phyloP scores from a whole-genome alignment of 106 monocot genomes.

The Ottelia alismoides region DNA sequence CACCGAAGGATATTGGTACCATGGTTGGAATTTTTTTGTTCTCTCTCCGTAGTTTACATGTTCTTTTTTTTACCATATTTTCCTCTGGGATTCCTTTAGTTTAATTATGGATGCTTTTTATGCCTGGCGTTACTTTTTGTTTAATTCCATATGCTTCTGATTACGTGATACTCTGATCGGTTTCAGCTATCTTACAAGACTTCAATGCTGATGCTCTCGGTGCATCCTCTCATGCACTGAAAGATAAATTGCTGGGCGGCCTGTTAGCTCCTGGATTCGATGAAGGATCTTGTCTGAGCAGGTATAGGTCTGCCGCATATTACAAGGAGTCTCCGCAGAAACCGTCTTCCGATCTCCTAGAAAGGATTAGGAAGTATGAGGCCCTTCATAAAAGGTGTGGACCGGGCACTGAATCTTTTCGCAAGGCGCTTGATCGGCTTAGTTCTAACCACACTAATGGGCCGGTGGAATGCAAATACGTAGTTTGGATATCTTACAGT shows the following conservation, averaged over 20 bases:
- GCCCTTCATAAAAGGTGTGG: conserved; percentile 58
- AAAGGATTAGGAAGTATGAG: conserved; percentile 53
- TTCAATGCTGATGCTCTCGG: no score
- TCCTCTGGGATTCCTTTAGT: no score
- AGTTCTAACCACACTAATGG: conserved; percentile 18
- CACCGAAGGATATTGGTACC: no score
- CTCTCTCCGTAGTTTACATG: no score
- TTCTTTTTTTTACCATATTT: no score
- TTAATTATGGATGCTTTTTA: no score
- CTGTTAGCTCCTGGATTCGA: conserved; percentile 48
- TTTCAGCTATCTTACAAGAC: no score
- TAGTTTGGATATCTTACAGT: conserved; percentile 37
- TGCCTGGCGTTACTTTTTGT: no score
- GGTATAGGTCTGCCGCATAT: conserved; percentile 32
- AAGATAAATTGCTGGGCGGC: conserved; percentile 26
- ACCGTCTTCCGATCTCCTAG: conserved; percentile 47
- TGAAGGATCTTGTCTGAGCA: conserved; percentile 51
- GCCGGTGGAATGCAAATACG: conserved; percentile 36
- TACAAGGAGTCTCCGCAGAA: conserved; percentile 32
- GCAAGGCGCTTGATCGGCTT: conserved; percentile 28
- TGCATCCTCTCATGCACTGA: neutral
- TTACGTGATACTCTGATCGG: no score
- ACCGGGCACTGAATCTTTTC: conserved; percentile 40
- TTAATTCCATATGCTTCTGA: no score
- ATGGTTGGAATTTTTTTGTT: no score